Evolutionary conservation across 78 protist species (phyloP).

Genomic region (Isochrysis galbana): DNA sequence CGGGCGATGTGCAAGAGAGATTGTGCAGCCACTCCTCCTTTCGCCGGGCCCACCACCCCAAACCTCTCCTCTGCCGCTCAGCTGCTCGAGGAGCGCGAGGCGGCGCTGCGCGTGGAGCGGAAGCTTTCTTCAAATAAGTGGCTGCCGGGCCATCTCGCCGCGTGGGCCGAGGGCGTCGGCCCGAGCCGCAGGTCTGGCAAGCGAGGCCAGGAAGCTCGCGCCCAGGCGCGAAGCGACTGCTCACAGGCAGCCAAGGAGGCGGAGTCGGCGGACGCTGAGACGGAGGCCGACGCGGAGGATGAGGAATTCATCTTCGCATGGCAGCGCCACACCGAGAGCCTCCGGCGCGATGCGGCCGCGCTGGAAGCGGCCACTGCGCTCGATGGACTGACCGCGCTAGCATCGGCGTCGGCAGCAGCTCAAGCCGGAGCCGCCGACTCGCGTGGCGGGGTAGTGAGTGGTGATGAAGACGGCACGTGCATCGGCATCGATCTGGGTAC

Average conservation of each 20-base stretch:
- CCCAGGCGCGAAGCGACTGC: too few species aligned
- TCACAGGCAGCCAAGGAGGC: background rate
- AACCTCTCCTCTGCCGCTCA: background rate
- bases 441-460: background rate
- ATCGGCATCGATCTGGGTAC: background rate
- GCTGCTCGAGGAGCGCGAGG: background rate
- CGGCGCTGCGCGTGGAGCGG: background rate
- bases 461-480: background rate
- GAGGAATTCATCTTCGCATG: background rate
- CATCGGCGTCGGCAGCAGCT: background rate
- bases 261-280: background rate
- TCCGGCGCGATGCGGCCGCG: background rate
- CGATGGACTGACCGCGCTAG: background rate
- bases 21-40: background rate
- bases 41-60: background rate
- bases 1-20: too few species aligned
- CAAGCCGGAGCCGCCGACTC: background rate
- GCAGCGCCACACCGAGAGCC: background rate
- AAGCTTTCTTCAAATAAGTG: background rate
- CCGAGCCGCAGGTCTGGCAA: too few species aligned
- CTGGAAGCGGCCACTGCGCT: background rate
- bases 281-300: background rate
- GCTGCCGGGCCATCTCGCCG: background rate
- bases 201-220: too few species aligned
- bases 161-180: background rate